A percentile compares a stretch with the other conserved stretches of the same genome.
phyloP scores from a whole-genome alignment of 805 yeast genomes.

The Candida insectalens region DNA sequence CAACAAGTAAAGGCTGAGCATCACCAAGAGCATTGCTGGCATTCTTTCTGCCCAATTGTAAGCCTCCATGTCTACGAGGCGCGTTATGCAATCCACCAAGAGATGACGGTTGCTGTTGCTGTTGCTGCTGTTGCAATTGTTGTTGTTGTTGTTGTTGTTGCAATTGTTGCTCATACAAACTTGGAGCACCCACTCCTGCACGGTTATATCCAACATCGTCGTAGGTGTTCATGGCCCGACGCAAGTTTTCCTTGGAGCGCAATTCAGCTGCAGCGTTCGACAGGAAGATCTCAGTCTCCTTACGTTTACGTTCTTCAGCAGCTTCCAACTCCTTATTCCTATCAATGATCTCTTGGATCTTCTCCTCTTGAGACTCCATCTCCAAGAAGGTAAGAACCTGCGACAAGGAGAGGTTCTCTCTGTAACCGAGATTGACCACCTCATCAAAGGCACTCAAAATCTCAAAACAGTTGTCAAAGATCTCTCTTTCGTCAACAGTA shows the following conservation, averaged over 20 bases:
- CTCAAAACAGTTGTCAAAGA: constrained; percentile 79
- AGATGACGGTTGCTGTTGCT: constrained; percentile 8
- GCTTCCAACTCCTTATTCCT: constrained; percentile 96
- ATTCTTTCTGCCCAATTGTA: constrained; percentile 62
- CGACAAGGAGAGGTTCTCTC: constrained; percentile 70
- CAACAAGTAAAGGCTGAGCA: constrained; percentile 21
- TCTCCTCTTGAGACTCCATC: constrained; percentile 98
- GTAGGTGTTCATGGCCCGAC: constrained; percentile 29
- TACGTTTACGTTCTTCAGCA: constrained; percentile 90
- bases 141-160: constrained; percentile 1
- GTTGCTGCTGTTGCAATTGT: constrained; percentile 7
- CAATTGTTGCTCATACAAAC: neutral
- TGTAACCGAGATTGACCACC: constrained; percentile 79
- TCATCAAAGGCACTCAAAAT: constrained; percentile 90
- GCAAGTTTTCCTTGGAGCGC: constrained; percentile 49
- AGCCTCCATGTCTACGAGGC: constrained; percentile 55
- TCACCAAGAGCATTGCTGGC: constrained; percentile 11
- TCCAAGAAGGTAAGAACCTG: constrained; percentile 87
- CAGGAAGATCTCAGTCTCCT: constrained; percentile 83
- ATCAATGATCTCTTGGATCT: constrained; percentile 95
- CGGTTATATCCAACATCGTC: neutral
- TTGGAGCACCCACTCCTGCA: neutral
- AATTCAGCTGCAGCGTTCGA: constrained; percentile 2
- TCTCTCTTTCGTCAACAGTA: constrained; percentile 70
- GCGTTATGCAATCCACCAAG: constrained; percentile 14